Conservation (phyloP, 768 basidiomycete genomes). For the Naganishia kalamii region DNA sequence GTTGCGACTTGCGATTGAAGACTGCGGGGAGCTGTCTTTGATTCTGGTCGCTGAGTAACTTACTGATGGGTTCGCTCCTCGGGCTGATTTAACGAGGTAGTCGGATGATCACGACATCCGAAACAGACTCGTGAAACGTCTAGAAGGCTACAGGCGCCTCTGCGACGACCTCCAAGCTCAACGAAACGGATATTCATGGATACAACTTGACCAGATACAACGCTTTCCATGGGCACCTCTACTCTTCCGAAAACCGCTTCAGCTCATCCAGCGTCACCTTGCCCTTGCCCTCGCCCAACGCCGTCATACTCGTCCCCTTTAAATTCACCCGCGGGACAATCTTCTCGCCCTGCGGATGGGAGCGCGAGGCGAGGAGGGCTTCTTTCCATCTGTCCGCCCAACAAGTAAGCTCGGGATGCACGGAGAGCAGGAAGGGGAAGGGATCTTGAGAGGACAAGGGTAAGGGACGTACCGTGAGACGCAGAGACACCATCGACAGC, state of each 20-base stretch:
- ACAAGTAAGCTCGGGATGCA: neutral
- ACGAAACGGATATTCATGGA: too few species aligned
- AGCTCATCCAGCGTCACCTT: conserved; percentile 39
- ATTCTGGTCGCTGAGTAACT: too few species aligned
- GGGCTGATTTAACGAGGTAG: too few species aligned
- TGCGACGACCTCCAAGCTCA: too few species aligned
- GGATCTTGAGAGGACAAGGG: neutral
- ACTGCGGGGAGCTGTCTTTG: too few species aligned
- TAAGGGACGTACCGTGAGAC: conserved; percentile 34
- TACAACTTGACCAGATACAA: too few species aligned
- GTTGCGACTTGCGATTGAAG: too few species aligned
- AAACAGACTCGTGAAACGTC: too few species aligned
- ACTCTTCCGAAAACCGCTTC: conserved; percentile 30
- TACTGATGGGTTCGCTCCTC: too few species aligned
- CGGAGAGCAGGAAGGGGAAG: neutral
- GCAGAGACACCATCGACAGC: conserved; percentile 46
- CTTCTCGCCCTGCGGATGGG: conserved; percentile 5
- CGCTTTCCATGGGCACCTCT: too few species aligned
- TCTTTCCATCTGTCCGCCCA: conserved; percentile 39
- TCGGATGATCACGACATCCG: too few species aligned
- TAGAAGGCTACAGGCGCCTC: too few species aligned
- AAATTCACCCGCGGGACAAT: conserved; percentile 33
- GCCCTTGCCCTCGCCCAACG: conserved; percentile 25
- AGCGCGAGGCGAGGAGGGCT: conserved; percentile 23
- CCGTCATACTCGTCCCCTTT: conserved; percentile 33